phyloP scores from a whole-genome alignment of 2,329 filamentous ascomycete species.

The Aspergillus sp. region DNA sequence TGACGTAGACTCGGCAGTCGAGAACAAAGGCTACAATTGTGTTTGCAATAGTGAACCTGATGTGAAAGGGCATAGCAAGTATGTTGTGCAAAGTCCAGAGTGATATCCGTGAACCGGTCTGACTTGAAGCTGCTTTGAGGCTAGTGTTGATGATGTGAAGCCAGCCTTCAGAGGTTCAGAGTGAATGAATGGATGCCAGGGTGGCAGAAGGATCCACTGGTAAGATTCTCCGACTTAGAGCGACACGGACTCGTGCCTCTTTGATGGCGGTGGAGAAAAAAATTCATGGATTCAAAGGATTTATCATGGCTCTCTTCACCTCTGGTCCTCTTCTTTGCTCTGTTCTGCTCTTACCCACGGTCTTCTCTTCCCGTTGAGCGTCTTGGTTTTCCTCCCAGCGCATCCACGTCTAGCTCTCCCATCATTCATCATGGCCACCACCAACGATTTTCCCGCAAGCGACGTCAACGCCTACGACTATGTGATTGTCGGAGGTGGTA shows the following conservation, averaged over 20 bases:
- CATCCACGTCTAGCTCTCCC: not conserved
- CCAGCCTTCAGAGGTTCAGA: too few species aligned
- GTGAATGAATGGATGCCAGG: not conserved
- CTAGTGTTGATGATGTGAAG: too few species aligned
- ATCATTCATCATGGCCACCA: constrained; percentile 58
- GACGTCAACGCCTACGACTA: constrained; percentile 75
- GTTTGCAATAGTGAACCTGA: not conserved
- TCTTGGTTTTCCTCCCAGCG: constrained; percentile 1
- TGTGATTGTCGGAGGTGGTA: constrained; percentile 81
- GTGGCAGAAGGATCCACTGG: not conserved
- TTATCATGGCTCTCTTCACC: not conserved
- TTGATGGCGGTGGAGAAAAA: constrained; percentile 8
- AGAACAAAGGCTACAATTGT: not conserved
- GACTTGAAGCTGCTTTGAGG: too few species aligned
- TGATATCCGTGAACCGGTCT: too few species aligned
- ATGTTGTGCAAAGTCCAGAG: too few species aligned
- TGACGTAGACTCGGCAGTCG: not conserved
- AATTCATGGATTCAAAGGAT: constrained; percentile 6
- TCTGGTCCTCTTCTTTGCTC: not conserved
- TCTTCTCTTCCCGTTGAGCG: constrained; percentile 8
- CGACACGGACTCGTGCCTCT: constrained; percentile 9
- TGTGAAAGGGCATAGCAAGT: too few species aligned
- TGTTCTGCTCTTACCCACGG: not conserved
- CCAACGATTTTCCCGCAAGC: constrained; percentile 62
- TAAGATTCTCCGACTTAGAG: not conserved